Evolutionary conservation across 352 stramenopile genomes (phyloP).

Genomic region (Elongisporangium senticosum): DNA sequence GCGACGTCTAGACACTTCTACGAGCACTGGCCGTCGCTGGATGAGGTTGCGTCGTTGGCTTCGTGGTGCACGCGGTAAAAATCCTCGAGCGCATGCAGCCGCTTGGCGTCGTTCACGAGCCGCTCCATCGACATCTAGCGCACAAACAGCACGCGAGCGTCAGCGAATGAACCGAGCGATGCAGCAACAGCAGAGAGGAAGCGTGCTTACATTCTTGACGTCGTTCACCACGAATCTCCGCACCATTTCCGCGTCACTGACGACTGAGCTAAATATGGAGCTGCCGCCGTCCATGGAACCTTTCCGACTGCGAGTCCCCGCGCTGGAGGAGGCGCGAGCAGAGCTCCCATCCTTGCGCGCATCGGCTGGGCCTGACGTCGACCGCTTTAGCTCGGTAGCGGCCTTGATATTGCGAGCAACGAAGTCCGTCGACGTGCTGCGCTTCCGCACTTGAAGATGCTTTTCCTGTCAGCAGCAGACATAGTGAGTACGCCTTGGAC

Average conservation of each 20-base stretch:
- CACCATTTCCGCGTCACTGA: slow-evolving; percentile 65
- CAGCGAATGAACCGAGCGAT: not conserved
- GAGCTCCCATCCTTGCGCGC: slow-evolving; percentile 3
- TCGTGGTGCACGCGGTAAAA: slow-evolving; percentile 33
- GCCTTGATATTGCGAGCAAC: slow-evolving; percentile 33
- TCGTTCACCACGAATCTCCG: slow-evolving; percentile 59
- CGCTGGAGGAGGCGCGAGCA: slow-evolving; percentile 5
- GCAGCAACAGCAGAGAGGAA: not conserved
- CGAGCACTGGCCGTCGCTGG: not conserved
- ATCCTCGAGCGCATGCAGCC: slow-evolving; percentile 66
- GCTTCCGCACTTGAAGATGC: slow-evolving; percentile 13
- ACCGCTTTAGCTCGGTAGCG: slow-evolving; percentile 23
- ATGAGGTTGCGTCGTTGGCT: slow-evolving; percentile 3
- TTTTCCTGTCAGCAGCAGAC: not conserved
- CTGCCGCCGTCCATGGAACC: slow-evolving; percentile 18
- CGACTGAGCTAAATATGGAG: slow-evolving; percentile 22
- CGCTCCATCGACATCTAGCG: slow-evolving; percentile 72
- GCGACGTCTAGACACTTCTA: slow-evolving; percentile 17
- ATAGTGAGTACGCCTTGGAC: not conserved
- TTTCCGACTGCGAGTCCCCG: slow-evolving; percentile 28
- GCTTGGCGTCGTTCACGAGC: slow-evolving; percentile 68
- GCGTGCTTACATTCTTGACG: slow-evolving; percentile 48
- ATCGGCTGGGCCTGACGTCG: slow-evolving; percentile 17
- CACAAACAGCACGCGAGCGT: slow-evolving; percentile 7
- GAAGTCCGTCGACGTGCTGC: slow-evolving; percentile 28